Conservation (phyloP, 1,284 basidiomycete species). For the Cryptococcus depauperatus region DNA sequence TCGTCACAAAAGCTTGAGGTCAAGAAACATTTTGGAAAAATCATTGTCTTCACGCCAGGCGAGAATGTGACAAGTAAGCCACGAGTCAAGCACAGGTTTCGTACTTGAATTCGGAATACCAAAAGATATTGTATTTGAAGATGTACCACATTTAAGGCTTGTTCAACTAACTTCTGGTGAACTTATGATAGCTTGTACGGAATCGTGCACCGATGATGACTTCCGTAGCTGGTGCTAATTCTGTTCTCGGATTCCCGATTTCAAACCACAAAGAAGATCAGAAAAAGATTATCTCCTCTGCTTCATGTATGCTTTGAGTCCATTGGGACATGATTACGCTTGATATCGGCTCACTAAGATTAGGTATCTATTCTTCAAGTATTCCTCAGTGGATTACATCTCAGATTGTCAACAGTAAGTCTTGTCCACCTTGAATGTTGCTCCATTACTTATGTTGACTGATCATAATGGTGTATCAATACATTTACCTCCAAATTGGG, state of each 20-base stretch:
- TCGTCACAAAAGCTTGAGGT: constrained; percentile 21
- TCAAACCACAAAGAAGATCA: constrained; percentile 19
- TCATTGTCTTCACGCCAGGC: constrained; percentile 25
- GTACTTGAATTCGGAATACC: constrained; percentile 24
- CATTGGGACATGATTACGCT: background rate
- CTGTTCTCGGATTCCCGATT: constrained; percentile 20
- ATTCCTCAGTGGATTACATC: constrained; percentile 41
- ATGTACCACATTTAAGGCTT: constrained; percentile 22
- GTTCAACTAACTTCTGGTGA: constrained; percentile 35
- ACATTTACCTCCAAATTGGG: constrained; percentile 41
- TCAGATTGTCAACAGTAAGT: constrained; percentile 30
- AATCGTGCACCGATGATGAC: background rate
- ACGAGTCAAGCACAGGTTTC: constrained; percentile 27
- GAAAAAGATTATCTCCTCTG: constrained; percentile 30
- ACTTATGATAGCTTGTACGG: constrained; percentile 3
- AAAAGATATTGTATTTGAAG: constrained; percentile 13
- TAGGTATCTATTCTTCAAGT: constrained; percentile 36
- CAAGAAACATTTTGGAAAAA: constrained; percentile 23
- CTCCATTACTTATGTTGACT: background rate
- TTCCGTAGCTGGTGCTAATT: constrained; percentile 32
- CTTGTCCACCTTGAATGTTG: background rate
- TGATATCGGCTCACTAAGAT: background rate
- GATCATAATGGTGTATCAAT: constrained; percentile 25
- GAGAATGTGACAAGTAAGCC: constrained; percentile 18
- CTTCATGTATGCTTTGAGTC: constrained; percentile 25